phyloP scores from a whole-genome alignment of 2,329 filamentous ascomycete species.

The Proliferodiscus dingleyae region DNA sequence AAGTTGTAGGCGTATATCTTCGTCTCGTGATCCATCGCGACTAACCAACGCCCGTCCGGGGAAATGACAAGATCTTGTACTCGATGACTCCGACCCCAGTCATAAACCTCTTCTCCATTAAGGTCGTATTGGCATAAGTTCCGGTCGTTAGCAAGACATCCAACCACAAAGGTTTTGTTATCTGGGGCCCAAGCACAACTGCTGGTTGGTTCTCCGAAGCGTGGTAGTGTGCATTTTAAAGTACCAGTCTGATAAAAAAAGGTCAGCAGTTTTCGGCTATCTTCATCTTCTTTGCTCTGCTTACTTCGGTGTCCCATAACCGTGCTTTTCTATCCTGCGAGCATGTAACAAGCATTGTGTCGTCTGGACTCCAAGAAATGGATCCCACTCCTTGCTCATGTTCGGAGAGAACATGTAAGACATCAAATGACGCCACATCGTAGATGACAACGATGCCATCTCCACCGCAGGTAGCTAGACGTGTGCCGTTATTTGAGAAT shows the following conservation, averaged over 20 bases:
- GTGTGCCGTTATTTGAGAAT: constrained; percentile 83
- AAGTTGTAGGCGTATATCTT: constrained; percentile 81
- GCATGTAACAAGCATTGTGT: constrained; percentile 80
- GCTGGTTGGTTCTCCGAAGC: constrained; percentile 80
- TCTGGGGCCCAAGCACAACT: constrained; percentile 86
- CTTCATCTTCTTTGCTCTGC: constrained; percentile 22
- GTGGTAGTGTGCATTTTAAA: constrained; percentile 57
- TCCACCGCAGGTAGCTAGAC: constrained; percentile 75
- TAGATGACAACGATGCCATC: constrained; percentile 76
- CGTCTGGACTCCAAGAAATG: constrained; percentile 88
- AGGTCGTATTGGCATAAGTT: constrained; percentile 69
- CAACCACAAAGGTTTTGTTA: constrained; percentile 71
- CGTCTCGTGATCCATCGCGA: constrained; percentile 67
- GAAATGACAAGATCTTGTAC: constrained; percentile 84
- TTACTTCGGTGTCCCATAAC: constrained; percentile 68
- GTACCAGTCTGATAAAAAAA: constrained; percentile 51
- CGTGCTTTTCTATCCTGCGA: constrained; percentile 68
- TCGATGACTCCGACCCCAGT: constrained; percentile 67
- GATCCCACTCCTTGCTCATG: constrained; percentile 72
- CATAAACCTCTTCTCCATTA: constrained; percentile 54
- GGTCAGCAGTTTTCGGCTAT: constrained; percentile 12
- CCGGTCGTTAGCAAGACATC: constrained; percentile 63
- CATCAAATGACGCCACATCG: constrained; percentile 65
- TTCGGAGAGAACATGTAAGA: constrained; percentile 56
- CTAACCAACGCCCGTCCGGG: constrained; percentile 71